Evolutionary conservation across 148 eudicot species (phyloP).

Genomic region (Mesembryanthemum crystallinum): DNA sequence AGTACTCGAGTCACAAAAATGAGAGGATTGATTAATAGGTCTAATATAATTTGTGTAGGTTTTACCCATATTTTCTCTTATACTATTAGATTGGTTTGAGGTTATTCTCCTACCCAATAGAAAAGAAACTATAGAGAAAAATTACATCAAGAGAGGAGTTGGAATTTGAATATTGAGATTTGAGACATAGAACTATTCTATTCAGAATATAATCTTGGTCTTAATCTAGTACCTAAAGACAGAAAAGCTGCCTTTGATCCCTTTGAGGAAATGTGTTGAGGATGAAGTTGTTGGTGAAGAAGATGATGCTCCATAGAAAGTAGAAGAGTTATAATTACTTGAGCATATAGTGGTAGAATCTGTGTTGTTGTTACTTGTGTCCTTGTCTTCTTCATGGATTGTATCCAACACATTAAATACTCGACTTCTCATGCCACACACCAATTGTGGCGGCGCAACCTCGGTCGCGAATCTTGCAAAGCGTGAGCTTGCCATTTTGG

Average conservation of each 20-base stretch:
- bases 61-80: too few species aligned
- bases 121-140: too few species aligned
- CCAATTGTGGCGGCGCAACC: constrained; percentile 8
- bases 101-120: too few species aligned
- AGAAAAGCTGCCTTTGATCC: background rate
- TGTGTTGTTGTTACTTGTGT: background rate
- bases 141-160: too few species aligned
- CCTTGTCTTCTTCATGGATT: constrained; percentile 12
- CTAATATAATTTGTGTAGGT: too few species aligned
- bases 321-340: background rate
- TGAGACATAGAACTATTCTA: too few species aligned
- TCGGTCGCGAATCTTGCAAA: background rate
- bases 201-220: too few species aligned
- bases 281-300: background rate
- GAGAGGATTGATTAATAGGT: too few species aligned
- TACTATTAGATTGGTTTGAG: too few species aligned
- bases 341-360: background rate
- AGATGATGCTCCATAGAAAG: background rate
- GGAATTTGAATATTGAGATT: too few species aligned
- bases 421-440: background rate
- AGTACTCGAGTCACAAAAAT: too few species aligned
- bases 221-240: background rate
- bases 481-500: background rate
- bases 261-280: background rate
- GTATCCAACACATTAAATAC: constrained; percentile 2